phyloP scores from a whole-genome alignment of 768 basidiomycete genomes.

The Phlebiopsis gigantea region DNA sequence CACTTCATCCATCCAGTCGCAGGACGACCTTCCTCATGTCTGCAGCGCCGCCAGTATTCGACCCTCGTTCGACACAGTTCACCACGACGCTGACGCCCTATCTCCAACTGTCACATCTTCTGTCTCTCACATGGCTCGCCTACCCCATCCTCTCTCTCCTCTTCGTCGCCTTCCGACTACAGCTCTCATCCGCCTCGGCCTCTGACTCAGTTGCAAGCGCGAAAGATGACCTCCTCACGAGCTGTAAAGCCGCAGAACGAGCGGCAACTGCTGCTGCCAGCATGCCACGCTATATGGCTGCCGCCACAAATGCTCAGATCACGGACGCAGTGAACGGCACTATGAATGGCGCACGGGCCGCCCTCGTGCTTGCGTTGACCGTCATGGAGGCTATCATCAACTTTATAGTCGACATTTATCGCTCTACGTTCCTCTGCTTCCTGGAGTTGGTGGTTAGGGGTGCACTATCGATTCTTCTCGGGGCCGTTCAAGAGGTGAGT shows the following conservation, averaged over 20 bases:
- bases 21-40: constrained; percentile 27
- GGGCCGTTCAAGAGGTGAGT: constrained; percentile 77
- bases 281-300: constrained; percentile 84
- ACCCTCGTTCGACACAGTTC: constrained; percentile 36
- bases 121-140: constrained; percentile 87
- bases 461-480: constrained; percentile 71
- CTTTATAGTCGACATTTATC: constrained; percentile 88
- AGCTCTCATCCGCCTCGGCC: constrained; percentile 65
- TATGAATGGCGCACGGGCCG: constrained; percentile 68
- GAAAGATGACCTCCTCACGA: constrained; percentile 71
- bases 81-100: constrained; percentile 63
- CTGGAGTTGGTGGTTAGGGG: constrained; percentile 85
- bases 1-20: constrained; percentile 19
- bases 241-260: constrained; percentile 79
- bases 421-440: constrained; percentile 91
- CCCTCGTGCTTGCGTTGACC: constrained; percentile 71
- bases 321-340: constrained; percentile 74
- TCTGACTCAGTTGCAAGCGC: constrained; percentile 63
- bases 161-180: constrained; percentile 81
- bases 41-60: constrained; percentile 49
- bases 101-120: constrained; percentile 73
- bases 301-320: constrained; percentile 78
- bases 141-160: constrained; percentile 86
- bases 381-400: constrained; percentile 85
- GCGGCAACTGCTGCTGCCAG: constrained; percentile 80